A percentile compares a stretch with the other conserved stretches of the same genome.
Conservation (phyloP, 805 yeast genomes). For the Lachancea quebecensis region DNA sequence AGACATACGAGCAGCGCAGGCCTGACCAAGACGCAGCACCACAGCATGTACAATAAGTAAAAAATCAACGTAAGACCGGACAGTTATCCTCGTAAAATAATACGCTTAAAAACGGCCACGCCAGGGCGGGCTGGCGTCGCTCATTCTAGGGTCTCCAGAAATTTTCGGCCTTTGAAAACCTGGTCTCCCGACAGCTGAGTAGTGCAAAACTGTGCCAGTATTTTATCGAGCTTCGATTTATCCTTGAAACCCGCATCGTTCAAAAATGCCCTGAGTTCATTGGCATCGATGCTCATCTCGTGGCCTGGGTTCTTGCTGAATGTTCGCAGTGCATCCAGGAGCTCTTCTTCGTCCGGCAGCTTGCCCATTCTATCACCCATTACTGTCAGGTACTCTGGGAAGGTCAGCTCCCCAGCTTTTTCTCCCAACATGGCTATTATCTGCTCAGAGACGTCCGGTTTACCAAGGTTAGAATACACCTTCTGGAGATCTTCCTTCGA, state of each 20-base stretch:
- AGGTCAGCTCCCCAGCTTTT: conserved; percentile 36
- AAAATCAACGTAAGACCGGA: not conserved
- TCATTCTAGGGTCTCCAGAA: conserved; percentile 45
- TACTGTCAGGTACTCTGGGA: conserved; percentile 57
- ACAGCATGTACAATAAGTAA: conserved; percentile 4
- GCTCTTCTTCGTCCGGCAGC: conserved; percentile 45
- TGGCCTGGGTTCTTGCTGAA: conserved; percentile 33
- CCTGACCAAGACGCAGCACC: not conserved
- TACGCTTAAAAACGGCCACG: not conserved
- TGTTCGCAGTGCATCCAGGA: conserved; percentile 52
- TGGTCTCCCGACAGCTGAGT: conserved; percentile 52
- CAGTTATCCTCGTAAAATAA: not conserved
- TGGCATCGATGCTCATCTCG: conserved; percentile 42
- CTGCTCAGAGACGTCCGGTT: conserved; percentile 36
- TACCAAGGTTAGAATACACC: conserved; percentile 48
- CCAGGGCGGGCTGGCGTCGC: not conserved
- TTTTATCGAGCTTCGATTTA: conserved; percentile 39
- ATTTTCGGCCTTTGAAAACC: conserved; percentile 54
- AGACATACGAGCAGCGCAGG: not conserved
- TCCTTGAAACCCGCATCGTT: conserved; percentile 37
- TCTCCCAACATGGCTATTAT: conserved; percentile 44
- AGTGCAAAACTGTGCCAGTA: conserved; percentile 49
- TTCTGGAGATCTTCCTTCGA: conserved; percentile 48
- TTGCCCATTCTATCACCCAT: conserved; percentile 51
- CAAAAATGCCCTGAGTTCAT: conserved; percentile 44